phyloP scores from a whole-genome alignment of 176 grass and related monocot genomes.

The Musa acuminata region DNA sequence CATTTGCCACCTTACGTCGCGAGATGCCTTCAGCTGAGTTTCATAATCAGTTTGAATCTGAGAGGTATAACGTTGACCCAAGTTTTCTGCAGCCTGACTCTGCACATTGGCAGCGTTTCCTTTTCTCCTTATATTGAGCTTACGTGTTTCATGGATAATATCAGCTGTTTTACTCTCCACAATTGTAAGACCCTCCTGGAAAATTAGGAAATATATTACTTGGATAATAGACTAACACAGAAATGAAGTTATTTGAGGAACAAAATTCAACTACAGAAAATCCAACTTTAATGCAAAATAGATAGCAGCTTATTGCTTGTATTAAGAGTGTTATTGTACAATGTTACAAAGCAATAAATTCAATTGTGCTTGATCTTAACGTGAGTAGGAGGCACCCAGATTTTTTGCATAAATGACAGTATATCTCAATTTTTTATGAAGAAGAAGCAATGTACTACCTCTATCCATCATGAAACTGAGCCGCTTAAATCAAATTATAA shows the following conservation, averaged over 20 bases:
- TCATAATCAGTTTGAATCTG: conserved; percentile 66
- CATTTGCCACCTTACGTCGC: conserved; percentile 99
- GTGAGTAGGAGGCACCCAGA: background rate
- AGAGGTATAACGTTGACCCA: conserved; percentile 41
- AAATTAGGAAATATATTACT: conserved; percentile 8
- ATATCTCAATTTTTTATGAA: background rate
- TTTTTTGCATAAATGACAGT: background rate
- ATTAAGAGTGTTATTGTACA: background rate
- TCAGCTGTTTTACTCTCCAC: conserved; percentile 82
- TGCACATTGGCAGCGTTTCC: conserved; percentile 28
- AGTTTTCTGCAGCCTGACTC: conserved; percentile 43
- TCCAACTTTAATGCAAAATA: background rate
- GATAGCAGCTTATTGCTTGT: background rate
- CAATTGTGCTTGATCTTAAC: background rate
- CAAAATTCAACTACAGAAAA: background rate
- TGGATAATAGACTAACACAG: background rate
- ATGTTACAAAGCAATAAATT: too few relatives aligned
- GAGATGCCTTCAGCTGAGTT: conserved; percentile 98
- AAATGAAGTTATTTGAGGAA: background rate
- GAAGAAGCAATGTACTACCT: background rate
- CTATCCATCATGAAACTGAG: background rate
- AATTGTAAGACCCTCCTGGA: conserved; percentile 75
- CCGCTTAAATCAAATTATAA: background rate
- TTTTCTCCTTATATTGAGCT: conserved; percentile 80
- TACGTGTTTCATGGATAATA: conserved; percentile 88